Evolutionary conservation across 139 green algal species (phyloP), one percentile per base, ranked within the genome.

Genomic region (Prasinococcaceae sp.): DNA sequence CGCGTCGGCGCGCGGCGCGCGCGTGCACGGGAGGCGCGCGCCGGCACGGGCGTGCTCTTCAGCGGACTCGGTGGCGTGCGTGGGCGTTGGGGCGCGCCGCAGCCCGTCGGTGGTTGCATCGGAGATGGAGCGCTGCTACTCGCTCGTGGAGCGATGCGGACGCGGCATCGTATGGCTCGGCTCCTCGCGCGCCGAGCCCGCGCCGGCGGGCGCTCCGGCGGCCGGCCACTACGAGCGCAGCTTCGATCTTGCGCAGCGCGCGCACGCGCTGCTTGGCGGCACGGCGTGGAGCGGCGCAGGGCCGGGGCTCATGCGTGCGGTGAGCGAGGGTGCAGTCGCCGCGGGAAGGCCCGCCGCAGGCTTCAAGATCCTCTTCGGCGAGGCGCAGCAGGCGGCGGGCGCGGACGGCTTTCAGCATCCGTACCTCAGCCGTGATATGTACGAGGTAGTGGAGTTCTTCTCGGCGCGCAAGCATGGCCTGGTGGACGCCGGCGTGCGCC

Each of bases 381-480:
- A 49, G 36, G 35, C 46, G 37, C 10, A n/a, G 35, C 20, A 46
- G 41, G 40, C 27, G 10, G 20, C 33, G 20, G 30, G 16, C 20
- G 23, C 30, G 28, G 27, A 28, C 12, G 4, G 35, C 30, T 20
- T n/a, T 17, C 2, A 50, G 39, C 58, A 51, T 30, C 58, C 48
- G 17, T 50, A 58, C 25, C 28, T 58, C 12, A 20, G 24, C 16
- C 20, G 41, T 9, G 26, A 38, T 17, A 22, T 22, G 8, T 57
- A 53, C 47, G 2, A 20, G 16, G 27, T 28, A 12, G 8, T n/a
- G 30, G 28, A 42, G 20, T 58, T 69, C 49, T 45, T 69, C 26
- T 42, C 36, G 19, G 54, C 61, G 3, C 22, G 61, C 25, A 69
- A 70, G 55, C 55, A 65, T 14, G 62, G 62, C 12, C 42, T 70